Evolutionary conservation across 2,329 filamentous ascomycete genomes (phyloP).

Genomic region (Colletotrichum chlorophyti): DNA sequence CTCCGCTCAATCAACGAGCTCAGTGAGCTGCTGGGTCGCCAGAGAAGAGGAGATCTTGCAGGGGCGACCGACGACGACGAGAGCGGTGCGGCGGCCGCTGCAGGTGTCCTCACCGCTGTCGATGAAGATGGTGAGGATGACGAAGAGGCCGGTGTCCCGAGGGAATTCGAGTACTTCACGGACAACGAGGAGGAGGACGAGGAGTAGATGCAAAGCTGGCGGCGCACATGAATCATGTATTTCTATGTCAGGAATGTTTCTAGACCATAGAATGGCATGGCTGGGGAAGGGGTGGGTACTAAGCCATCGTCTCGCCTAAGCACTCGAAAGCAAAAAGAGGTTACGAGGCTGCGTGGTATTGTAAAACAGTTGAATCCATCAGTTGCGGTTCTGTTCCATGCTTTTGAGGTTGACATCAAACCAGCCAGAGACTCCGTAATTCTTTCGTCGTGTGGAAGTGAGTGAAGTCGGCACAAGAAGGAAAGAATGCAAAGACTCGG

Average conservation of each 20-base stretch:
- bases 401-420: too few species aligned
- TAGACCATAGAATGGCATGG: constrained; percentile 27
- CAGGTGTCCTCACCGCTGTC: constrained; percentile 82
- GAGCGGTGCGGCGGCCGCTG: constrained; percentile 73
- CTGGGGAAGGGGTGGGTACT: too few species aligned
- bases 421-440: too few species aligned
- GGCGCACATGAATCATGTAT: neutral
- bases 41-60: constrained; percentile 31
- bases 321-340: too few species aligned
- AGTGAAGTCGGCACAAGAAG: too few species aligned
- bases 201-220: constrained; percentile 5
- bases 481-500: too few species aligned
- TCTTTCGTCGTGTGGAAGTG: too few species aligned
- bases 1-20: constrained; percentile 47
- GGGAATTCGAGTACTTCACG: constrained; percentile 81
- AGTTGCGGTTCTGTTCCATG: neutral
- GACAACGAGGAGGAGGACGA: constrained; percentile 64
- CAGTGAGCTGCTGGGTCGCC: constrained; percentile 48
- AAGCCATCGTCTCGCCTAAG: too few species aligned
- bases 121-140: constrained; percentile 83
- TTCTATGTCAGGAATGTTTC: constrained; percentile 1
- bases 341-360: constrained; percentile 9
- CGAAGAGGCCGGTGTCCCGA: constrained; percentile 74
- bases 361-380: constrained; percentile 17
- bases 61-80: constrained; percentile 60